Conservation (phyloP, 108 stramenopile genomes). For the Mediolabrus comicus region DNA sequence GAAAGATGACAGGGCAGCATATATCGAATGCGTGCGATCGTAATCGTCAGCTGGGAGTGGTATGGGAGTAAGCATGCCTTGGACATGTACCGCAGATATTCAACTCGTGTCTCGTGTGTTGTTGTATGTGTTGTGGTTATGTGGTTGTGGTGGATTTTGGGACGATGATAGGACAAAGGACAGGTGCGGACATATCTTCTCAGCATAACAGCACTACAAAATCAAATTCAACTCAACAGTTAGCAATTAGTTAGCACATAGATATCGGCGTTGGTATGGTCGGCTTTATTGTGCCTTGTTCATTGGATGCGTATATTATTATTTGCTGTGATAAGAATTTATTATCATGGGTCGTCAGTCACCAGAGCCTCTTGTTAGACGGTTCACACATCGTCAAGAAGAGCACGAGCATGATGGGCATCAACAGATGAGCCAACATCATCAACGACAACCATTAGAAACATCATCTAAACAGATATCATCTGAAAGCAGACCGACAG, state of each 20-base stretch:
- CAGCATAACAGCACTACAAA: too few relatives aligned
- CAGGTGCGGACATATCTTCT: too few relatives aligned
- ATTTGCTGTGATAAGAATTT: too few relatives aligned
- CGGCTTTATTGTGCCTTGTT: neutral
- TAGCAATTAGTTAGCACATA: too few relatives aligned
- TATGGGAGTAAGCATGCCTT: constrained; percentile 18
- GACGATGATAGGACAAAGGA: too few relatives aligned
- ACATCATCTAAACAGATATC: neutral
- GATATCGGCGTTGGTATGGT: too few relatives aligned
- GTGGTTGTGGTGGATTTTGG: too few relatives aligned
- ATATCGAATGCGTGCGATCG: constrained; percentile 35
- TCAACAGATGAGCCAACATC: neutral
- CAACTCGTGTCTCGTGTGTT: too few relatives aligned
- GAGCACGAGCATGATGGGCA: neutral
- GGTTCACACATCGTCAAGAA: constrained; percentile 1
- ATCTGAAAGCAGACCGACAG: constrained; percentile 12
- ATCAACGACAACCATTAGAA: neutral
- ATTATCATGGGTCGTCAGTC: constrained; percentile 26
- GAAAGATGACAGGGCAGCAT: constrained; percentile 37
- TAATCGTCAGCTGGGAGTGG: constrained; percentile 47
- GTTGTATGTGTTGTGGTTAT: too few relatives aligned
- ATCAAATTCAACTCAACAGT: too few relatives aligned
- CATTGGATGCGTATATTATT: too few relatives aligned
- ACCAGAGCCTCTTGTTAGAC: constrained; percentile 24
- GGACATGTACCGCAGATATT: too few relatives aligned